Evolutionary conservation across 768 basidiomycete genomes (phyloP).

Genomic region (Termitomyces sp.): DNA sequence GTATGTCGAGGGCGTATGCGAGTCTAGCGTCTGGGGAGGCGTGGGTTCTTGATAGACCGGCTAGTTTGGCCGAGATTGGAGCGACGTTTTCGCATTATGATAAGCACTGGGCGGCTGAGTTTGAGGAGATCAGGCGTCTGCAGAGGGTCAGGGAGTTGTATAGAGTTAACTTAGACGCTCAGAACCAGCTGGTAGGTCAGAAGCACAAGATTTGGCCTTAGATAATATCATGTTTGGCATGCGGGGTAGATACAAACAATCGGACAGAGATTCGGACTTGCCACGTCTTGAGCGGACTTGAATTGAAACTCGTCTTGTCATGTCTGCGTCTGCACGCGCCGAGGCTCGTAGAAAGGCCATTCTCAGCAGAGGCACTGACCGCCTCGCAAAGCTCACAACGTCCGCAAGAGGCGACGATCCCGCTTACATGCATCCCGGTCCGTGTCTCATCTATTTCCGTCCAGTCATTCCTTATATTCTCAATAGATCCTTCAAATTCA

Average conservation of each 20-base stretch:
- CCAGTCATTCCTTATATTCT: background rate
- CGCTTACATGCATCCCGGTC: slow-evolving; percentile 51
- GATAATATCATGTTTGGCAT: background rate
- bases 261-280: background rate
- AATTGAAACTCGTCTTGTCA: slow-evolving; percentile 8
- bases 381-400: slow-evolving; percentile 76
- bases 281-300: slow-evolving; percentile 17
- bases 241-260: background rate
- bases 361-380: slow-evolving; percentile 64
- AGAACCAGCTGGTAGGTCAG: no score
- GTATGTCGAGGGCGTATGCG: background rate
- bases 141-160: no score
- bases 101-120: background rate
- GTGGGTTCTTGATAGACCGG: background rate
- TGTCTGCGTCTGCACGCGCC: slow-evolving; percentile 64
- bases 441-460: slow-evolving; percentile 1
- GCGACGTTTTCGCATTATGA: background rate
- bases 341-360: slow-evolving; percentile 80
- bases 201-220: background rate
- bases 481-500: slow-evolving; percentile 36
- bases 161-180: no score
- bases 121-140: no score
- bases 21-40: background rate
- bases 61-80: background rate
- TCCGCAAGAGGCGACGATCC: slow-evolving; percentile 69